These are phyloP conservation scores for Danielia oregonensis DNA, from an alignment of 805 yeast species.

Conservation along the genomic window DNA sequence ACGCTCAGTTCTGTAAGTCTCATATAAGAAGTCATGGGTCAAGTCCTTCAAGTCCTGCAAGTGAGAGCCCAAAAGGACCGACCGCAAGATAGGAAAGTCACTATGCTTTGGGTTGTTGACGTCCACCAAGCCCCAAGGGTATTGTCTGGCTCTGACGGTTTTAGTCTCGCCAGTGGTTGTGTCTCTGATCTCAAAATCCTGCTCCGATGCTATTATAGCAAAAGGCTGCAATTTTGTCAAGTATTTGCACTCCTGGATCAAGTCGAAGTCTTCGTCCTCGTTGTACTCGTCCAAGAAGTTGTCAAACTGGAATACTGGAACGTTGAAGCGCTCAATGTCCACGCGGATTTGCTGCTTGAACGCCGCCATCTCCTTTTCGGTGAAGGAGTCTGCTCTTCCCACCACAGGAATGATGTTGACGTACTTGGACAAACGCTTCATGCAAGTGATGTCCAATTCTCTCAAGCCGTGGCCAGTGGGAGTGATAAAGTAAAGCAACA, in stretches of 20 bases:
- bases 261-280: constrained; percentile 72
- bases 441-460: constrained; percentile 70
- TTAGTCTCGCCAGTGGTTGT: constrained; percentile 39
- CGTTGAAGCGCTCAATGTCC: constrained; percentile 65
- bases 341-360: constrained; percentile 58
- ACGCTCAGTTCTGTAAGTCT: constrained; percentile 75
- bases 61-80: constrained; percentile 79
- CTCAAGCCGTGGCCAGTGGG: constrained; percentile 78
- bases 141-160: constrained; percentile 54
- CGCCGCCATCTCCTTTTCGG: constrained; percentile 55
- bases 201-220: constrained; percentile 66
- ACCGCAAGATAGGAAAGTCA: constrained; percentile 57
- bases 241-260: constrained; percentile 63
- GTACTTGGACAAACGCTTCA: constrained; percentile 63
- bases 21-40: constrained; percentile 73
- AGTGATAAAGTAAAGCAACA: constrained; percentile 71
- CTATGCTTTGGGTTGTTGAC: constrained; percentile 49
- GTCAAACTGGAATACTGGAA: constrained; percentile 77
- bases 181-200: constrained; percentile 43
- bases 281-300: constrained; percentile 46
- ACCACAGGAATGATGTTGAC: constrained; percentile 85
- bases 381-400: constrained; percentile 75
- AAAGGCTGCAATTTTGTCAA: constrained; percentile 70
- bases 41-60: constrained; percentile 76
- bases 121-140: constrained; percentile 74